Conservation (phyloP, 306 rosid genomes). For the Sicyos edulis region DNA sequence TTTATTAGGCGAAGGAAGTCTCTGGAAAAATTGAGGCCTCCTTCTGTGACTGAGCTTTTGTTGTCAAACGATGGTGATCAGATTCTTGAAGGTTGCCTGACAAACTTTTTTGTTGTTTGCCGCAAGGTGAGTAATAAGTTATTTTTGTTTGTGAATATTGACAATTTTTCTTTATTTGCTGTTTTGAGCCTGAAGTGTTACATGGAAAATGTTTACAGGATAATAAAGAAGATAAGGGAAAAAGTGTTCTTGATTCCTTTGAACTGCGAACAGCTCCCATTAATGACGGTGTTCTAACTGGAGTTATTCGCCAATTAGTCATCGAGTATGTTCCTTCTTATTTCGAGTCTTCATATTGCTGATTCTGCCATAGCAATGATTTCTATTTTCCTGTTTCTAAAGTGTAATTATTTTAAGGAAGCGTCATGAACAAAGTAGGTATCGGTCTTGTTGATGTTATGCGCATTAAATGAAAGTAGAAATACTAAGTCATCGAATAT, state of each 20-base stretch:
- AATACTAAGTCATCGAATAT: not conserved
- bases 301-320: constrained; percentile 67
- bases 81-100: constrained; percentile 77
- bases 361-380: not conserved
- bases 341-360: not conserved
- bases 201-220: constrained; percentile 38
- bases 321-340: constrained; percentile 1
- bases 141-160: not conserved
- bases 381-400: not conserved
- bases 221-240: constrained; percentile 20
- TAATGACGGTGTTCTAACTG: constrained; percentile 73
- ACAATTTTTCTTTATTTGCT: not conserved
- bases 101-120: no score
- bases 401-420: not conserved
- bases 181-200: constrained; percentile 5
- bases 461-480: not conserved
- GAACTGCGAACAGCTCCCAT: constrained; percentile 38
- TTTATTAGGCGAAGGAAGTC: constrained; percentile 55
- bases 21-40: constrained; percentile 70
- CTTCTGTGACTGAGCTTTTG: constrained; percentile 70
- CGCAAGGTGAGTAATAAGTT: not conserved
- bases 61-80: constrained; percentile 70
- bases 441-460: not conserved
- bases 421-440: not conserved
- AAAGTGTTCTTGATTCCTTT: no score